Conservation (phyloP, 1,139 yeast genomes). For the Suhomyces choctaworum region DNA sequence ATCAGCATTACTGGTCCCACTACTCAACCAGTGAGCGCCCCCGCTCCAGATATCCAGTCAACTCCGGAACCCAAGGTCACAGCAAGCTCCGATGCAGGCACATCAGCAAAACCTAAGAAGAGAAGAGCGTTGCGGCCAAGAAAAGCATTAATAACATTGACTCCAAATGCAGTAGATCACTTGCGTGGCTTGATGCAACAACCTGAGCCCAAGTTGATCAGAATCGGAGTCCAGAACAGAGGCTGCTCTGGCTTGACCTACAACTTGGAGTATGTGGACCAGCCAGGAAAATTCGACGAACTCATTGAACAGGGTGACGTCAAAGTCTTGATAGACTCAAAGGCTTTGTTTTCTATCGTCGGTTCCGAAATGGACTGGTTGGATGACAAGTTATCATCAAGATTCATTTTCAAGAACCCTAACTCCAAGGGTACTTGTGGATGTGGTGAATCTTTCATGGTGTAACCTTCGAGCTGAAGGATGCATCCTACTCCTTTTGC, state of each 20-base stretch:
- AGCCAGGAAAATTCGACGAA: slow-evolving; percentile 93
- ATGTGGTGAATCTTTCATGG: slow-evolving; percentile 98
- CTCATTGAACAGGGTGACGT: slow-evolving; percentile 91
- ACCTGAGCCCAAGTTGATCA: slow-evolving; percentile 84
- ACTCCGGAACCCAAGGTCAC: slow-evolving; percentile 6
- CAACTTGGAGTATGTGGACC: slow-evolving; percentile 82
- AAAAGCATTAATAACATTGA: slow-evolving; percentile 81
- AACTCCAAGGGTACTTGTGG: slow-evolving; percentile 98
- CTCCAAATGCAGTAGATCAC: slow-evolving; percentile 74
- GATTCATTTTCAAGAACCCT: slow-evolving; percentile 92
- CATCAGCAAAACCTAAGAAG: slow-evolving; percentile 31
- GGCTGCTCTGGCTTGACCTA: slow-evolving; percentile 97
- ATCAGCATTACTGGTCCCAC: slow-evolving; percentile 2
- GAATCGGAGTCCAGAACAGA: slow-evolving; percentile 92
- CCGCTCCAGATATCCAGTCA: slow-evolving; percentile 6
- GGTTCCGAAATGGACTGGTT: slow-evolving; percentile 99
- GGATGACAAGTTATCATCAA: slow-evolving; percentile 84
- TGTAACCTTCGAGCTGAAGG: too few relatives aligned
- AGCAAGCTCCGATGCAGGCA: slow-evolving; percentile 8
- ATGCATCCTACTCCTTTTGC: neutral
- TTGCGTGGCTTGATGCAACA: slow-evolving; percentile 64
- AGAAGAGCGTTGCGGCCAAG: slow-evolving; percentile 77
- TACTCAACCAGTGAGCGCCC: neutral
- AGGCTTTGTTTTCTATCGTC: slow-evolving; percentile 90
- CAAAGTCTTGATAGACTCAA: slow-evolving; percentile 88